Evolutionary conservation across 139 green algal species (phyloP), one percentile per base, ranked within the genome.

Genomic region (Chlamydomonas eustigma): DNA sequence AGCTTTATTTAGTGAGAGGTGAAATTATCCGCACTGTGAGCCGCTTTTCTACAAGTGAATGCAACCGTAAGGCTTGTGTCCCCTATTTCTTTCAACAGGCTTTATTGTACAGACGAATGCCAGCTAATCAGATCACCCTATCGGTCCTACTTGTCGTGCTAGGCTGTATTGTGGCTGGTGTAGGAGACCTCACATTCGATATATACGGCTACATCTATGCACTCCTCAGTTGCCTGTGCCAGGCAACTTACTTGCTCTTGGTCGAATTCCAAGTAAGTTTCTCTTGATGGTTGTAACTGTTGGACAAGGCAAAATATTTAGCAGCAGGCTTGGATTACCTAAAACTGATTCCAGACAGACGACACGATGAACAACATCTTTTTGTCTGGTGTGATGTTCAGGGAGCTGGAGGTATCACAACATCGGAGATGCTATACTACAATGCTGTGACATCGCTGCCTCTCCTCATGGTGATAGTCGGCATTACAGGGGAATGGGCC

Each of bases 161-260:
- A 1, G 88, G 88, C 32, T 91, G 86, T 71, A 67, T 93, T 1
- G 71, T 93, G 22, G 83, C 83, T 31, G 80, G 80, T 6, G 4
- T 75, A 33, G 82, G 82, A 25, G 82, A 87, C 69, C 78, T 87
- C 68, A 75, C 68, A 3, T 74, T 63, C 37, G 36, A 74, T 28
- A 4, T 33, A 4, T 28, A 63, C 25, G 44, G 85, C 81, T 96
- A 96, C 73, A 31, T 73, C 0, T 90, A 83, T 64, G 91, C 89
- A 3, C 76, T 93, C 3, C 33, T 76, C 36, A 90, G 79, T 31
- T 90, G 87, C 52, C 33, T 82, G 2, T 83, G 83, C 63, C 91
- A 95, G 79, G 85, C 87, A 1, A 71, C 73, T 0, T 96, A 96
- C 76, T 78, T 96, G 73, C 76, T 96, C 38, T 73, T 93, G 30